A percentile compares a stretch with the other conserved stretches of the same genome.
Conservation (phyloP, 129 eudicot species). For the sunflower (Helianthus annuus) region DNA sequence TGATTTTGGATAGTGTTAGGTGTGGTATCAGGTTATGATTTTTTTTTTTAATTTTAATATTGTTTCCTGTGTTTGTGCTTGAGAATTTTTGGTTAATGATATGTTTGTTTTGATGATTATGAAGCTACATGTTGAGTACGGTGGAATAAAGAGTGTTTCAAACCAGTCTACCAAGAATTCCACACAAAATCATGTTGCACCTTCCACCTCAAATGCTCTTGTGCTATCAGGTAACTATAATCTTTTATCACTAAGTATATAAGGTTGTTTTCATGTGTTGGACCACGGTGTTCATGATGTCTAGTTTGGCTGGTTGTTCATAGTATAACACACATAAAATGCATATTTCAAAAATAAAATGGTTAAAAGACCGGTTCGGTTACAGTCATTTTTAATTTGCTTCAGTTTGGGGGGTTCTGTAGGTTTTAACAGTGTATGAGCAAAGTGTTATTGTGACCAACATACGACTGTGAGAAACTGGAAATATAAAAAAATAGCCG, state of each 20-base stretch:
- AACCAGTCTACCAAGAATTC: slow-evolving; percentile 35
- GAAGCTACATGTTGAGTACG: slow-evolving; percentile 73
- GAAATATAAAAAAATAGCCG: background rate
- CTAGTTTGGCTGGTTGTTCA: no score
- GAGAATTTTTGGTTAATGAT: background rate
- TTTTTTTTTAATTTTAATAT: background rate
- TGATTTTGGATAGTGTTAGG: background rate
- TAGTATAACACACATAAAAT: no score
- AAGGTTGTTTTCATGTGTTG: no score
- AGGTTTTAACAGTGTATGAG: no score
- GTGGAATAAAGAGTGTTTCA: slow-evolving; percentile 46
- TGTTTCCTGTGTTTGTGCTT: background rate
- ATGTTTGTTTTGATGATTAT: slow-evolving; percentile 23
- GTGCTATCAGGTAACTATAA: slow-evolving; percentile 70
- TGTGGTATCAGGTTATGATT: background rate
- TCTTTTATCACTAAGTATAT: background rate
- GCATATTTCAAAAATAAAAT: no score
- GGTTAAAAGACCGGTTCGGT: no score
- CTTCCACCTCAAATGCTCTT: slow-evolving; percentile 57
- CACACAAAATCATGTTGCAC: slow-evolving; percentile 41
- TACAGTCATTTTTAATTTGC: no score
- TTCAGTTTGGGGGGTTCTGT: background rate
- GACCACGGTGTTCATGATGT: no score
- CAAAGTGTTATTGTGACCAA: background rate
- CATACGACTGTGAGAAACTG: background rate